These are phyloP conservation scores for Erysimum pusillum DNA, from an alignment of 441 rosid species.

Conservation along the genomic window DNA sequence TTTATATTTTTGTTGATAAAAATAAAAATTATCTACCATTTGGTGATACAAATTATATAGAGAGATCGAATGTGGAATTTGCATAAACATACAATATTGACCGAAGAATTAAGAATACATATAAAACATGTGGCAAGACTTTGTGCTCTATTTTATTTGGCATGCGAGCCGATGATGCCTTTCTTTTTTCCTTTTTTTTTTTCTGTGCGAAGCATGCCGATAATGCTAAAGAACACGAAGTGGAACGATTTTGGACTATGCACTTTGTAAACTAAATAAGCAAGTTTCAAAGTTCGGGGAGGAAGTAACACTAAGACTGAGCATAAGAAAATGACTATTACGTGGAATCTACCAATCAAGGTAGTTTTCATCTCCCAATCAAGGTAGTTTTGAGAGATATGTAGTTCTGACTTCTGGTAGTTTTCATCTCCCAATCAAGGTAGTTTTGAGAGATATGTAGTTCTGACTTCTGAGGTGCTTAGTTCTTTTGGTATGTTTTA, in stretches of 20 bases:
- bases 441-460: slow-evolving; percentile 6
- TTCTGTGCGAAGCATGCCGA: no score
- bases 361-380: no score
- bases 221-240: no score
- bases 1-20: no score
- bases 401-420: no score
- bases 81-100: background rate
- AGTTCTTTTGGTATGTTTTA: background rate
- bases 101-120: background rate
- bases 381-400: no score
- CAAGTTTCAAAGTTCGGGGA: slow-evolving; percentile 13
- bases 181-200: no score
- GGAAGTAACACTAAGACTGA: slow-evolving; percentile 25
- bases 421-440: no score
- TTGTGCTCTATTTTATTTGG: slow-evolving; percentile 11
- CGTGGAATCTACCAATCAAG: slow-evolving; percentile 36
- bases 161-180: no score
- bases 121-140: slow-evolving; percentile 14
- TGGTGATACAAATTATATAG: background rate
- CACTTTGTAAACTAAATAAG: slow-evolving; percentile 18
- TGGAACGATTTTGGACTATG: slow-evolving; percentile 40
- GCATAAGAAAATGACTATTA: background rate
- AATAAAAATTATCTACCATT: background rate
- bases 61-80: background rate
- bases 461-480: slow-evolving; percentile 1